Conservation (phyloP, 2,329 filamentous ascomycete genomes). For the Diaporthe helianthi region DNA sequence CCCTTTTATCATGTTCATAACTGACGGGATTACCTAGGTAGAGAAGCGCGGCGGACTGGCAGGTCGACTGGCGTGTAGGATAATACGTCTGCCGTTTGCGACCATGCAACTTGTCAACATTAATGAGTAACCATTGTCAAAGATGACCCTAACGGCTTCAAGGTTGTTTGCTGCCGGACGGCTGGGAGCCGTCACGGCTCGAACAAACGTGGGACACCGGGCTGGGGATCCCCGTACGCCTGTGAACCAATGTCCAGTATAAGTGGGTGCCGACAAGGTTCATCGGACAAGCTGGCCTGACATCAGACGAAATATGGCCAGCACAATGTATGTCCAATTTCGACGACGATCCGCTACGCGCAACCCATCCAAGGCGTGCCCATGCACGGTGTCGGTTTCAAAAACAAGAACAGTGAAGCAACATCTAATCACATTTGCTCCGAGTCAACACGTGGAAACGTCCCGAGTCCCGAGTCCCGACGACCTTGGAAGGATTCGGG, state of each 20-base stretch:
- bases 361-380: background rate
- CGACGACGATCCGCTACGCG: background rate
- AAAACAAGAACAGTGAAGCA: background rate
- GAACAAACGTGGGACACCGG: constrained; percentile 15
- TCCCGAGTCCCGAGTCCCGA: too few relatives aligned
- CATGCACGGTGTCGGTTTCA: constrained; percentile 3
- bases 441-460: constrained; percentile 16
- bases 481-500: constrained; percentile 19
- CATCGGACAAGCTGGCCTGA: constrained; percentile 10
- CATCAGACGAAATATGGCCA: constrained; percentile 26
- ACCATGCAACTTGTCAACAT: background rate
- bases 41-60: background rate
- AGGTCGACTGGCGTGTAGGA: background rate
- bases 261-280: constrained; percentile 24
- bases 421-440: background rate
- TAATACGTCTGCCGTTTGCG: background rate
- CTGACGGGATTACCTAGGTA: background rate
- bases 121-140: background rate
- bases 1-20: background rate
- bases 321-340: background rate
- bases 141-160: constrained; percentile 38
- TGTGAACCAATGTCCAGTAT: constrained; percentile 2
- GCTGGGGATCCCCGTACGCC: constrained; percentile 22
- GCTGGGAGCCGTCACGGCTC: constrained; percentile 10
- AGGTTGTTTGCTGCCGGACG: constrained; percentile 19